Evolutionary conservation across 495 filamentous ascomycete species (phyloP).

Genomic region (Daldinia grandis): DNA sequence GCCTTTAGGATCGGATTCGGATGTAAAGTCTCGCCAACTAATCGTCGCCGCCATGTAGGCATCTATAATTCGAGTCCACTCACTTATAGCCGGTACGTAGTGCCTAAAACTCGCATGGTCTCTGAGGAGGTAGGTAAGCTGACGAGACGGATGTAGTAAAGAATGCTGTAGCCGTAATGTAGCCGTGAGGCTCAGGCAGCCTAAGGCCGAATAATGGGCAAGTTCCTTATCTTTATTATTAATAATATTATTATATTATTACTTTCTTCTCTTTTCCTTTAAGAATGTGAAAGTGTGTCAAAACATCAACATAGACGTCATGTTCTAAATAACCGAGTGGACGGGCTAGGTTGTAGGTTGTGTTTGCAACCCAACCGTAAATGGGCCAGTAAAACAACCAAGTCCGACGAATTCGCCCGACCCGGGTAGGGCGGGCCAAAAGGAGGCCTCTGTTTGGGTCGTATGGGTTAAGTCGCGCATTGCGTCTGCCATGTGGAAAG

Average conservation of each 20-base stretch:
- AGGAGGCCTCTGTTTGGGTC: conserved; percentile 21
- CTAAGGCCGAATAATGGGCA: neutral
- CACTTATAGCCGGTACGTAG: conserved; percentile 2
- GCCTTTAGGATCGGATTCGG: conserved; percentile 8
- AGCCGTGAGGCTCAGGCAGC: conserved; percentile 18
- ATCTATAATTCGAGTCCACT: neutral
- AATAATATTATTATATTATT: no score
- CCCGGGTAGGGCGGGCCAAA: conserved; percentile 22
- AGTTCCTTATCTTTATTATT: neutral
- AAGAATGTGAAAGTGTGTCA: neutral
- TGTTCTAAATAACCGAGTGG: conserved; percentile 15
- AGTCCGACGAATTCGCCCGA: conserved; percentile 16
- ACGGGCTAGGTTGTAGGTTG: conserved; percentile 9
- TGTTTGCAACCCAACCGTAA: conserved; percentile 39
- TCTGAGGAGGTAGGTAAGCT: conserved; percentile 26
- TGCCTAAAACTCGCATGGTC: conserved; percentile 3
- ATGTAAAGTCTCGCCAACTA: conserved; percentile 6
- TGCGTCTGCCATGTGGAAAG: conserved; percentile 36
- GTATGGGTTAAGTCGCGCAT: conserved; percentile 32
- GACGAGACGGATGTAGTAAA: conserved; percentile 21
- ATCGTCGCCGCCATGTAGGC: conserved; percentile 11
- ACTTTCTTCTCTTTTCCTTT: neutral
- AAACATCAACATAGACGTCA: conserved; percentile 12
- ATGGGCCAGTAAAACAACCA: conserved; percentile 30
- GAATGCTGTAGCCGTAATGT: conserved; percentile 1